These are phyloP conservation scores for Komagataea norvegica DNA, from an alignment of 1,139 yeast species.

Conservation along the genomic window DNA sequence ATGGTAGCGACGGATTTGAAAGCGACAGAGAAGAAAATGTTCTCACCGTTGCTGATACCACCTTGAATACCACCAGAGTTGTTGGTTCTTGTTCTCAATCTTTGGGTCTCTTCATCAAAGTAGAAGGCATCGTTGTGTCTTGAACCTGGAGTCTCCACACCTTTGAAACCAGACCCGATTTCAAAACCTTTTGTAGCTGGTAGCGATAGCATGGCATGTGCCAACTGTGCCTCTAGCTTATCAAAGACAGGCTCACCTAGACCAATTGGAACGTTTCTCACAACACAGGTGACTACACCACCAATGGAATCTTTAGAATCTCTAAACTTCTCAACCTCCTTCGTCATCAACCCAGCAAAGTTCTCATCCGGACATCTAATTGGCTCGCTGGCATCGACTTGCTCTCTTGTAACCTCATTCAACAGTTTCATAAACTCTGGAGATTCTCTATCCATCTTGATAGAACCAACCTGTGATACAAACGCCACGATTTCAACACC, in stretches of 20 bases:
- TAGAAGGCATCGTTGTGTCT: slow-evolving; percentile 86
- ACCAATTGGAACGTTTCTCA: slow-evolving; percentile 89
- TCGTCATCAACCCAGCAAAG: slow-evolving; percentile 75
- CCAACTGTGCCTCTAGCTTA: slow-evolving; percentile 87
- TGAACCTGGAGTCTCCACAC: slow-evolving; percentile 88
- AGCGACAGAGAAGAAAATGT: slow-evolving; percentile 89
- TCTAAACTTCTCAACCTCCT: slow-evolving; percentile 80
- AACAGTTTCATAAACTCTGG: slow-evolving; percentile 61
- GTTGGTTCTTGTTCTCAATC: slow-evolving; percentile 81
- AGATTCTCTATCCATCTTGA: slow-evolving; percentile 72
- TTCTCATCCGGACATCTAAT: slow-evolving; percentile 85
- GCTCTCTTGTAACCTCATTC: slow-evolving; percentile 76
- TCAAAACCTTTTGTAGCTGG: slow-evolving; percentile 99
- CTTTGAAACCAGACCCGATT: slow-evolving; percentile 92
- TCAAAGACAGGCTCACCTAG: slow-evolving; percentile 98
- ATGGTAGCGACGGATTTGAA: slow-evolving; percentile 98
- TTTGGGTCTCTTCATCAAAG: slow-evolving; percentile 47
- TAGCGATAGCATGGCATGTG: slow-evolving; percentile 95
- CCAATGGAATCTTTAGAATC: slow-evolving; percentile 92
- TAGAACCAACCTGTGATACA: slow-evolving; percentile 83
- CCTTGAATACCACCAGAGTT: slow-evolving; percentile 98
- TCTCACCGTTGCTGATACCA: slow-evolving; percentile 94
- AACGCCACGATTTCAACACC: slow-evolving; percentile 94
- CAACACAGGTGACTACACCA: slow-evolving; percentile 95
- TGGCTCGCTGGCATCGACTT: slow-evolving; percentile 84